Percentiles rank a stretch among this genome's conserved stretches.
phyloP scores from a whole-genome alignment of 2,329 filamentous ascomycete genomes.

The Ophiosphaerella narmari region DNA sequence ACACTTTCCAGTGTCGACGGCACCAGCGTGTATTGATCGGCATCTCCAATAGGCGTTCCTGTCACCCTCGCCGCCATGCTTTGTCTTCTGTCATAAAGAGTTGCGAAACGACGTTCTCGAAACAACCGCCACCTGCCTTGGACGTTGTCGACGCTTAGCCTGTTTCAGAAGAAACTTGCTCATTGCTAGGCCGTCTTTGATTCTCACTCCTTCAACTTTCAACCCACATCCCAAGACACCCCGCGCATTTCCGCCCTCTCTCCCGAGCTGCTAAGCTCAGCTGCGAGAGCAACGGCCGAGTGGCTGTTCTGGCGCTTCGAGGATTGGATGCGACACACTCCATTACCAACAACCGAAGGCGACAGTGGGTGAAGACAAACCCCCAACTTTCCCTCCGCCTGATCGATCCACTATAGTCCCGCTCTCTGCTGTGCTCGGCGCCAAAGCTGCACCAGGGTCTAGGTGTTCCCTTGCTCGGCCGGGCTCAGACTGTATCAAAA shows the following conservation, averaged over 20 bases:
- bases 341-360: conserved; percentile 10
- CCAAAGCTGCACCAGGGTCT: conserved; percentile 8
- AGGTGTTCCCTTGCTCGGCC: conserved; percentile 6
- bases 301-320: conserved; percentile 10
- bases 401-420: not conserved
- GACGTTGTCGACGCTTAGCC: conserved; percentile 8
- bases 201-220: conserved; percentile 8
- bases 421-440: conserved; percentile 8
- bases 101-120: not conserved
- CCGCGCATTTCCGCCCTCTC: conserved; percentile 23
- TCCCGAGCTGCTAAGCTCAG: conserved; percentile 16
- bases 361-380: too few relatives aligned
- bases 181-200: conserved; percentile 23
- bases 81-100: too few relatives aligned
- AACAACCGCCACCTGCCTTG: conserved; percentile 7
- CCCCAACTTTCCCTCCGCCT: not conserved
- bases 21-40: not conserved
- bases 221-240: conserved; percentile 8
- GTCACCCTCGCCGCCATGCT: too few relatives aligned
- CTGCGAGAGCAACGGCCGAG: conserved; percentile 14
- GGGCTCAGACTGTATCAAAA: conserved; percentile 7
- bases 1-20: conserved; percentile 1
- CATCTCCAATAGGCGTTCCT: not conserved
- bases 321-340: conserved; percentile 13
- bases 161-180: conserved; percentile 23